A percentile compares a stretch with the other conserved stretches of the same genome.
Conservation (phyloP, 306 rosid species). For the Hippophae tibetana region DNA sequence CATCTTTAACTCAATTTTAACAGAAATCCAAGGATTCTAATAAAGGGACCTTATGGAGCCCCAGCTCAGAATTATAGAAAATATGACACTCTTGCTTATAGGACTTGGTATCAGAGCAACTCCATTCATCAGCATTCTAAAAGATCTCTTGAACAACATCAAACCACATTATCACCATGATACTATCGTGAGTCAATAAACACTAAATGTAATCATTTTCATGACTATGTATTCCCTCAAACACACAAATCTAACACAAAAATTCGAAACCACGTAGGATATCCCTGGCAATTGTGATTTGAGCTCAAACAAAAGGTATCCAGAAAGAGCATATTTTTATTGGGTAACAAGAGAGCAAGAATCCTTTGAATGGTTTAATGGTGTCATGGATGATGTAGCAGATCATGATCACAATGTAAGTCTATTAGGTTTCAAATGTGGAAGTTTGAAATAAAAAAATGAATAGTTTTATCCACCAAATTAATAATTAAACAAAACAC, state of each 20-base stretch:
- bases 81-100: slow-evolving; percentile 68
- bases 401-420: slow-evolving; percentile 67
- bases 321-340: slow-evolving; percentile 85
- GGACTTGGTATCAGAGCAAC: slow-evolving; percentile 97
- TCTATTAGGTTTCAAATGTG: slow-evolving; percentile 14
- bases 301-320: slow-evolving; percentile 18
- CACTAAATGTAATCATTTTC: background rate
- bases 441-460: too few relatives aligned
- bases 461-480: too few relatives aligned
- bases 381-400: slow-evolving; percentile 90
- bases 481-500: too few relatives aligned
- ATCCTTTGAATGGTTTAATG: slow-evolving; percentile 97
- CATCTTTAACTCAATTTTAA: slow-evolving; percentile 7
- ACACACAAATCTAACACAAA: too few relatives aligned
- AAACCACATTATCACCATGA: slow-evolving; percentile 13
- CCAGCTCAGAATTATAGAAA: slow-evolving; percentile 75
- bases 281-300: background rate
- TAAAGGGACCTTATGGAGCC: slow-evolving; percentile 94
- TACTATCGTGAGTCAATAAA: slow-evolving; percentile 29
- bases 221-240: background rate
- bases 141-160: slow-evolving; percentile 61
- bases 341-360: slow-evolving; percentile 95
- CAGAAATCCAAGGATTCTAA: slow-evolving; percentile 60
- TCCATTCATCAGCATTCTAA: slow-evolving; percentile 81
- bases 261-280: background rate